A percentile compares a stretch with the other conserved stretches of the same genome.
These are phyloP conservation scores for Hyphochytrium catenoides DNA, from an alignment of 352 stramenopile species.

Conservation along the genomic window DNA sequence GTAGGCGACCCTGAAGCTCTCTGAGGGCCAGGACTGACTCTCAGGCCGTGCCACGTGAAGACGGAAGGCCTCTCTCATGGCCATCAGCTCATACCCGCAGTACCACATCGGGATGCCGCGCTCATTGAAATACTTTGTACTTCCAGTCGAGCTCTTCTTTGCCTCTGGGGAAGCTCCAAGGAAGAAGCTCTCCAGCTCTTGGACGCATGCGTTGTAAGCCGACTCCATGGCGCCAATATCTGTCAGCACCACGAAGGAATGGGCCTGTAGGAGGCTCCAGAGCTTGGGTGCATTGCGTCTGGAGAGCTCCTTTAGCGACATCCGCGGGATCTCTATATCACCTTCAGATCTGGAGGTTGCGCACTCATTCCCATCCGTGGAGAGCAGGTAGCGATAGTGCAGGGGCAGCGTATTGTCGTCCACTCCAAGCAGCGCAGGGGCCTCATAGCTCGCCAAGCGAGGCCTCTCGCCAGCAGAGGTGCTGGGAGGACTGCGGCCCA, in stretches of 20 bases:
- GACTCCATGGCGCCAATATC: conserved; percentile 18
- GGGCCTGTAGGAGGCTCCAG: conserved; percentile 22
- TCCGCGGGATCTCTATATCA: conserved; percentile 12
- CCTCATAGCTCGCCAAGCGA: too few species aligned
- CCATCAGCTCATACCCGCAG: conserved; percentile 25
- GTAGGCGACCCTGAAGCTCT: too few species aligned
- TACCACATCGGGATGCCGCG: conserved; percentile 32
- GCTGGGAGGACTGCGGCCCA: too few species aligned
- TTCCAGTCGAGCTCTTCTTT: conserved; percentile 22
- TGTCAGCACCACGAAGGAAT: conserved; percentile 31
- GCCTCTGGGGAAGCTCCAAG: conserved; percentile 13
- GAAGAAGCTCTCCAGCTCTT: conserved; percentile 22
- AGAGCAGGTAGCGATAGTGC: too few species aligned
- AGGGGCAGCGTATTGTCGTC: too few species aligned
- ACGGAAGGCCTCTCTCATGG: conserved; percentile 27
- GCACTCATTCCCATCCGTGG: too few species aligned
- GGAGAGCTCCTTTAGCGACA: conserved; percentile 18
- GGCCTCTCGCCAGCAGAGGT: too few species aligned
- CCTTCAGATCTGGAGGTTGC: too few species aligned
- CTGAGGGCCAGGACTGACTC: too few species aligned
- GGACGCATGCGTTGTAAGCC: conserved; percentile 14
- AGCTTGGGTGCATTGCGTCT: conserved; percentile 22
- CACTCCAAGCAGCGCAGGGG: too few species aligned
- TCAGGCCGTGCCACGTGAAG: conserved; percentile 25
- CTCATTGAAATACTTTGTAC: conserved; percentile 27